Evolutionary conservation across 2,329 filamentous ascomycete genomes (phyloP).

Genomic region (Pseudogymnoascus verrucosus): DNA sequence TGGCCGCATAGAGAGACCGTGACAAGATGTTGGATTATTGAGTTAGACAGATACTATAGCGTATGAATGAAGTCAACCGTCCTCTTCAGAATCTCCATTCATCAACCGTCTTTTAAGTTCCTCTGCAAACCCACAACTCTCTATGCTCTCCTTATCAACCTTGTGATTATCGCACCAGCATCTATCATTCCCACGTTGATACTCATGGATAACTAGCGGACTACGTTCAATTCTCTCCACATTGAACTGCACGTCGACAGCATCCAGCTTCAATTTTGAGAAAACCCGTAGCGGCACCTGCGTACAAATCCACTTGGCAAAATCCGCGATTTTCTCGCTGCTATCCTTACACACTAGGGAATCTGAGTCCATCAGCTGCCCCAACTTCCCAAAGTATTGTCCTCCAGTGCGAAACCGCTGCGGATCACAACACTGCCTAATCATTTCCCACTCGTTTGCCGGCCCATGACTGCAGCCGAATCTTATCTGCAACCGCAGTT

Average conservation of each 20-base stretch:
- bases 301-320: background rate
- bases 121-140: background rate
- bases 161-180: background rate
- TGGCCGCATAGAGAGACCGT: constrained; percentile 19
- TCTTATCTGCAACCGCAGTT: background rate
- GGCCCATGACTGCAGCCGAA: background rate
- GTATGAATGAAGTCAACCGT: background rate
- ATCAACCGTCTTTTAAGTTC: background rate
- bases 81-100: background rate
- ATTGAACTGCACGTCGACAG: background rate
- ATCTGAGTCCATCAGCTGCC: background rate
- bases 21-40: background rate
- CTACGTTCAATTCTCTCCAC: background rate
- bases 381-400: background rate
- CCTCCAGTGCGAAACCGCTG: background rate
- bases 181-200: background rate
- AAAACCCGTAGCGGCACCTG: background rate
- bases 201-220: background rate
- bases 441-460: background rate
- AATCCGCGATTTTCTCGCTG: background rate
- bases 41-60: background rate
- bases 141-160: background rate
- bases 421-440: background rate
- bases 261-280: background rate
- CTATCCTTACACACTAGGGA: background rate